Percentiles rank a stretch among this genome's conserved stretches.
These are phyloP conservation scores for Xylaria multiplex DNA, from an alignment of 2,329 filamentous ascomycete genomes.

Conservation along the genomic window DNA sequence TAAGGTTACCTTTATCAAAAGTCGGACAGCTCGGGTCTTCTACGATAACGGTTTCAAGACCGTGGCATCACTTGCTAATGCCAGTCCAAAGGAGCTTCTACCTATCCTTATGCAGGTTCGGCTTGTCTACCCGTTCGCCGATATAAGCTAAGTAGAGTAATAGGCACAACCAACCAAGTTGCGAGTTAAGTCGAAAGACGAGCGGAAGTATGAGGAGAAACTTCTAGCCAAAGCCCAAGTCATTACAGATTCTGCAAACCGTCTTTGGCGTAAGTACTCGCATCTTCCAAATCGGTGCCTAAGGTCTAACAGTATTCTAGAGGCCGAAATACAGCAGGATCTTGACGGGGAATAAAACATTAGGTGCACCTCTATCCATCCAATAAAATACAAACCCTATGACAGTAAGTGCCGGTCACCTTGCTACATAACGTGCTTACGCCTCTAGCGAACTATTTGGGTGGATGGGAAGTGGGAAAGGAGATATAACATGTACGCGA, in stretches of 20 bases:
- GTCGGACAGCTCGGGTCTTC: conserved; percentile 76
- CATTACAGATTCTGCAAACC: conserved; percentile 75
- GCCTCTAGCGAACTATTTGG: background rate
- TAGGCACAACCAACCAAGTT: conserved; percentile 75
- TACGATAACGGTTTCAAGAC: conserved; percentile 81
- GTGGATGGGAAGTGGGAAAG: background rate
- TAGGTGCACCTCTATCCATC: background rate
- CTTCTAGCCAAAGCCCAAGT: conserved; percentile 72
- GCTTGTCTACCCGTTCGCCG: conserved; percentile 8
- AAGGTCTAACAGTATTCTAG: conserved; percentile 48
- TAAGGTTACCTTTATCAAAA: conserved; percentile 79
- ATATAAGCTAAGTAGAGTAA: conserved; percentile 26
- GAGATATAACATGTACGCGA: background rate
- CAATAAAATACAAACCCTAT: background rate
- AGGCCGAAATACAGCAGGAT: conserved; percentile 62
- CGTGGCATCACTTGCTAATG: conserved; percentile 74
- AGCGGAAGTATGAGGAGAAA: conserved; percentile 70
- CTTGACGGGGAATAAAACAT: conserved; percentile 55
- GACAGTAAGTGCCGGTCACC: background rate
- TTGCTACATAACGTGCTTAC: background rate
- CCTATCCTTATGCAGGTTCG: conserved; percentile 76
- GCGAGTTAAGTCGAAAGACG: conserved; percentile 64
- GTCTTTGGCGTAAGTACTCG: conserved; percentile 70
- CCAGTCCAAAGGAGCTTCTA: conserved; percentile 72
- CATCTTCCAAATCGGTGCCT: conserved; percentile 18